Base-by-base conservation (phyloP, 2,329 filamentous ascomycete species). In the Trichophyton rubrum region DNA sequence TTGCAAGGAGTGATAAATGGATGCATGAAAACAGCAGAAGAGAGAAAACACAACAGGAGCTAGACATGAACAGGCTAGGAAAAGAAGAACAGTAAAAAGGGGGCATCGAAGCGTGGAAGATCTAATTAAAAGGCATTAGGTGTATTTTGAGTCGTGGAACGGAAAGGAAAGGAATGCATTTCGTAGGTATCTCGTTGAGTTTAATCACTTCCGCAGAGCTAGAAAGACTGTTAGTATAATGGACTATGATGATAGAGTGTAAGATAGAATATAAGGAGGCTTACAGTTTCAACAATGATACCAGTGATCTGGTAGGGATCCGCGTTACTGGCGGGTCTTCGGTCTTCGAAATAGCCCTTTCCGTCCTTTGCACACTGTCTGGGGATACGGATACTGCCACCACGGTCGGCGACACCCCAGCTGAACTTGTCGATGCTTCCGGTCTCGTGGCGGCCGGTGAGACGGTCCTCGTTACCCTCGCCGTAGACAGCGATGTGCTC, bases 371-470 rank as follows among this genome's bases (percentile, higher is more conserved):
- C 90, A 68, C 83, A 84, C 69, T 90, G 85, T 70, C 90, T 86
- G 69, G 91, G 91, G 68, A 99, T 93, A 75, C 93, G 89, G 71
- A 97, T 91, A 43, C 88, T 95, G 62, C 89, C 87, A 71, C 92
- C 93, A 77, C 93, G 90, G 86, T 97, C 92, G 75, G 93, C 93
- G 64, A 97, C 86, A 72, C 93, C 92, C 77, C 86, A 97, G 68
- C 85, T 85, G 84, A 99, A 99, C 74, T 87, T 83, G 73, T 99
- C 92, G 71, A 96, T 96, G 69, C 82, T 84, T 55, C 91, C 91
- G 9, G 93, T 99, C 85, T 99, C 93, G 78, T 96, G 90, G 67
- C 83, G 82, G 69, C 93, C 93, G 59, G 92, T 97, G 69, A 97
- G 87, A 72, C 93, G 91, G 69, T 87, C 83, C 69, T 93, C 90